A percentile compares a stretch with the other conserved stretches of the same genome.
phyloP scores from a whole-genome alignment of 352 stramenopile species.

The Phytophthora aleatoria region DNA sequence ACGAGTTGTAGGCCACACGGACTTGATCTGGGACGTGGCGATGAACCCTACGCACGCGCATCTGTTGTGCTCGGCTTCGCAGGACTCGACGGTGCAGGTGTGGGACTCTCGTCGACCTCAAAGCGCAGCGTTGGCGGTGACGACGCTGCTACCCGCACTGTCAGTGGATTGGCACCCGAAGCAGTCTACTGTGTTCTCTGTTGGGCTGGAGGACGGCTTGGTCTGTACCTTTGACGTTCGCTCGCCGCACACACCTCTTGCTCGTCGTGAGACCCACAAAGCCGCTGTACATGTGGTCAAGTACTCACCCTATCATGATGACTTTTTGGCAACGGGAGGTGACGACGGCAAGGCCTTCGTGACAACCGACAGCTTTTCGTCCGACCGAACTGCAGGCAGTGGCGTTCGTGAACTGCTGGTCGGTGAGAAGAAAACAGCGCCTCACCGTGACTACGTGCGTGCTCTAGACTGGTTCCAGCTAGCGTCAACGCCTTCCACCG shows the following conservation, averaged over 20 bases:
- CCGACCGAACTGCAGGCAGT: conserved; percentile 17
- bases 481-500: conserved; percentile 4
- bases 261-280: conserved; percentile 39
- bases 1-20: conserved; percentile 51
- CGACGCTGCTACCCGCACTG: conserved; percentile 50
- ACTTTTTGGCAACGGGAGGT: conserved; percentile 64
- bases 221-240: conserved; percentile 76
- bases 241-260: conserved; percentile 47
- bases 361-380: conserved; percentile 39
- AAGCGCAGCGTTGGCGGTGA: conserved; percentile 42
- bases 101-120: conserved; percentile 73
- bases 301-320: conserved; percentile 66
- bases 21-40: conserved; percentile 75
- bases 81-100: conserved; percentile 73
- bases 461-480: conserved; percentile 65
- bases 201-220: conserved; percentile 67
- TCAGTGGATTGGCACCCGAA: conserved; percentile 76
- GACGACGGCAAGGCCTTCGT: conserved; percentile 68
- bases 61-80: conserved; percentile 60
- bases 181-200: conserved; percentile 55
- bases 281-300: conserved; percentile 63
- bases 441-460: conserved; percentile 76
- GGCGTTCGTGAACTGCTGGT: conserved; percentile 27
- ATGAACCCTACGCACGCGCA: conserved; percentile 49
- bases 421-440: conserved; percentile 20